Base-by-base conservation (phyloP, 345 rosid species). In the Moricandia arvensis region DNA sequence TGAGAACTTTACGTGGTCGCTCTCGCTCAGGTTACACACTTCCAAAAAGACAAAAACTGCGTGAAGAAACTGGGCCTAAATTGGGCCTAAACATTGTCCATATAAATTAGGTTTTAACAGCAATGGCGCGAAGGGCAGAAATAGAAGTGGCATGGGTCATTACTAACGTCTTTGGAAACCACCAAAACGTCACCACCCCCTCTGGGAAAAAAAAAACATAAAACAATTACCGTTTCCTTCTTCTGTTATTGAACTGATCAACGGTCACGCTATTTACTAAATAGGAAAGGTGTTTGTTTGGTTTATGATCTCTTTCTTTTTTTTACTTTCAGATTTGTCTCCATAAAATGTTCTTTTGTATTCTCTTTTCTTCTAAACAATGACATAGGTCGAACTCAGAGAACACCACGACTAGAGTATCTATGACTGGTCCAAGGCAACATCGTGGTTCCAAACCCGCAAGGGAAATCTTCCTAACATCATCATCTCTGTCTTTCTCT, bases 401-500 rank as follows among this genome's bases (percentile, higher is more conserved):
- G n/a, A n/a, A n/a, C n/a, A n/a, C n/a, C n/a, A n/a, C n/a, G n/a
- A 21, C 2, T 1, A 21, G 31, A 29, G 31, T 29, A 29, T 29
- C 1, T 27, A 67, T 59, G 79, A 59, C 41, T 59, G 68, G 68
- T 59, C 43, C 27, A 3, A 68, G 13, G n/a, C 18, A 12, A 34
- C 29, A 51, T 24, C n/a, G 5, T 29, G 10, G n/a, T 11, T n/a
- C 68, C 3, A 68, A 38, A 61, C 33, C 34, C 13, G 1, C 16
- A 10, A 75, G 69, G 43, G 79, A 75, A 29, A 61, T 75, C 45
- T 75, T 68, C 45, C 9, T 75, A 3, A 75, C 79, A 38, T 75
- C 79, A 12, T 60, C 79, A 27, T 75, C 79, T 51, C 79, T 75
- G 8, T 75, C 69, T 9, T 75, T 75, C 30, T 68, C 68, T 60